These are phyloP conservation scores for Pugionium dolabratum DNA, from an alignment of 345 rosid species.

Conservation along the genomic window DNA sequence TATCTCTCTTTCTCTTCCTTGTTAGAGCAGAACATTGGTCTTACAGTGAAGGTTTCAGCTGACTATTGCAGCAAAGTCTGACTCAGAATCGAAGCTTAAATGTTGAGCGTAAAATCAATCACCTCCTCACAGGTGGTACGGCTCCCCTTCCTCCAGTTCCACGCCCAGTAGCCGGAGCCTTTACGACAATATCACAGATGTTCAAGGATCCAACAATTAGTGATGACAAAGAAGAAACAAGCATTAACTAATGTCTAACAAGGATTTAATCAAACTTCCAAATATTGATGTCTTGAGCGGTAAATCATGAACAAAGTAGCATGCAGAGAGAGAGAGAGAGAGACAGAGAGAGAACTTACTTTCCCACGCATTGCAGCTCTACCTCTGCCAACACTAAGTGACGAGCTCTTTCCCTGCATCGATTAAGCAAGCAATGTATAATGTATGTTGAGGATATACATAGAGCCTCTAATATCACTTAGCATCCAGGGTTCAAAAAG, in stretches of 20 bases:
- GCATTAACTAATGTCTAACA: background rate
- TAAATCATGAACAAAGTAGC: background rate
- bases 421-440: constrained; percentile 10
- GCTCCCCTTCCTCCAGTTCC: constrained; percentile 83
- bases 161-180: constrained; percentile 84
- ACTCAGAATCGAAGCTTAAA: constrained; percentile 28
- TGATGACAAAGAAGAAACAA: constrained; percentile 15
- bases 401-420: constrained; percentile 92
- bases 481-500: constrained; percentile 15
- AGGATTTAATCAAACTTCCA: constrained; percentile 10
- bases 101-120: constrained; percentile 24
- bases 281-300: background rate
- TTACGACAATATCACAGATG: constrained; percentile 12
- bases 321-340: constrained; percentile 1
- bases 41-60: constrained; percentile 28
- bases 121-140: constrained; percentile 80
- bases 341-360: constrained; percentile 49
- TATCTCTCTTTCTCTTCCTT: constrained; percentile 23
- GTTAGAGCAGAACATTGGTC: constrained; percentile 24
- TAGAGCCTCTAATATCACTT: background rate
- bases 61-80: constrained; percentile 1
- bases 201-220: constrained; percentile 23
- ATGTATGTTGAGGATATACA: background rate
- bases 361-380: constrained; percentile 98
- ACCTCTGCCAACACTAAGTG: constrained; percentile 98